Evolutionary conservation across 768 basidiomycete genomes (phyloP).

Genomic region (Suillus alpinus): DNA sequence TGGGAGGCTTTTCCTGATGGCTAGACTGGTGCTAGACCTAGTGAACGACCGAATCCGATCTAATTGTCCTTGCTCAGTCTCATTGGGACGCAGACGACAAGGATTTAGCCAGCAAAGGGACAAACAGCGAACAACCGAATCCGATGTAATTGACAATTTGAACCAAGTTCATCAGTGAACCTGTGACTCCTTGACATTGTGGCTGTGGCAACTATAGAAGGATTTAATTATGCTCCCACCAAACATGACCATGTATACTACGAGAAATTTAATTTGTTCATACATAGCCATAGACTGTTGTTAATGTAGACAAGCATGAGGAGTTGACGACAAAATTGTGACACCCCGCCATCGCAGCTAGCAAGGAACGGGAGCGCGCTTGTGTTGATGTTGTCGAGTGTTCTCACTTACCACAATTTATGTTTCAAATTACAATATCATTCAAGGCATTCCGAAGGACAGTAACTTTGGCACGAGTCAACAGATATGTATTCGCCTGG

Average conservation of each 20-base stretch:
- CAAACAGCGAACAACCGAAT: no score
- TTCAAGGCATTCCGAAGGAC: neutral
- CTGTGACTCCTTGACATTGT: neutral
- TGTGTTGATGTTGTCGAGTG: neutral
- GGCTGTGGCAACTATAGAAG: neutral
- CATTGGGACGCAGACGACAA: no score
- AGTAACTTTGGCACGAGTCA: neutral
- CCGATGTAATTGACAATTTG: no score
- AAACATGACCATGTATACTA: neutral
- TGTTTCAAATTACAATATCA: neutral
- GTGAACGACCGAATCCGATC: no score
- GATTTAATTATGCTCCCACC: neutral
- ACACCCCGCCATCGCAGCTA: no score
- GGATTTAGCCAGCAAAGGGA: no score
- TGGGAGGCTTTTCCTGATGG: no score
- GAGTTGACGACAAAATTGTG: neutral
- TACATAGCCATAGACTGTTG: neutral
- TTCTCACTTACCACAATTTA: neutral
- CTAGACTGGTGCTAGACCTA: no score
- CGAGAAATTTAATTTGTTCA: neutral
- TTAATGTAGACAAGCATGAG: neutral
- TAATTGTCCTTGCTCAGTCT: no score
- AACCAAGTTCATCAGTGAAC: neutral
- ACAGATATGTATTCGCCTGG: neutral
- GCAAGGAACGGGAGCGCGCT: no score